A percentile compares a stretch with the other conserved stretches of the same genome.
phyloP scores from a whole-genome alignment of 352 stramenopile species.

The Phytophthora foliorum region DNA sequence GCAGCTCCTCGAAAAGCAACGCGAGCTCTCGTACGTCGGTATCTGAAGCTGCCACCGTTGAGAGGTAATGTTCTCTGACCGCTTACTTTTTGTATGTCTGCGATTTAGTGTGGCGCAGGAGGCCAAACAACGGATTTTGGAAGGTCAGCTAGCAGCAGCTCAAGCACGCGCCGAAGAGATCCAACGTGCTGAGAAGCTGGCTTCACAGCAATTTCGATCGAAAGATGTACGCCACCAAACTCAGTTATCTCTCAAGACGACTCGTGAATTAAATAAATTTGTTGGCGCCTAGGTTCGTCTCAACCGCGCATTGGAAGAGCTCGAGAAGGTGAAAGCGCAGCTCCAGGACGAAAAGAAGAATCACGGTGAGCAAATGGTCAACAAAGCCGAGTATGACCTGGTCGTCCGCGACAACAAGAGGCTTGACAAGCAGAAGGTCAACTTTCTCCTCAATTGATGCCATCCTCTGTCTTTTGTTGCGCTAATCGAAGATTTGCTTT shows the following conservation, averaged over 20 bases:
- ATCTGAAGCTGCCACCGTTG: background rate
- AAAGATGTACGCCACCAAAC: constrained; percentile 58
- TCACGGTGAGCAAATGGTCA: constrained; percentile 57
- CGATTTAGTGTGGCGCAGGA: constrained; percentile 66
- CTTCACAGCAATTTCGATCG: constrained; percentile 74
- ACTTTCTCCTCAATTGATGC: background rate
- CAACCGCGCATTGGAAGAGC: constrained; percentile 79
- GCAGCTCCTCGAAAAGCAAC: constrained; percentile 80
- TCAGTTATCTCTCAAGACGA: background rate
- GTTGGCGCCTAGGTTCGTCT: constrained; percentile 60
- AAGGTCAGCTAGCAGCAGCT: constrained; percentile 65
- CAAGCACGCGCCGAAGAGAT: constrained; percentile 62
- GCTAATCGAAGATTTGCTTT: constrained; percentile 7
- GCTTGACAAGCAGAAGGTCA: constrained; percentile 87
- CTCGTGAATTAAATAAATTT: background rate
- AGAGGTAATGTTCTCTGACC: background rate
- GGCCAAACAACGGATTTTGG: constrained; percentile 75
- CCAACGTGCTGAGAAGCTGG: constrained; percentile 68
- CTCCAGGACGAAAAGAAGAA: constrained; percentile 65
- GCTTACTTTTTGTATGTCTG: background rate
- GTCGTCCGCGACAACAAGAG: constrained; percentile 76
- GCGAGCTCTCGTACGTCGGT: constrained; percentile 66
- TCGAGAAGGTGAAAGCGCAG: constrained; percentile 77
- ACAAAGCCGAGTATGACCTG: constrained; percentile 67
- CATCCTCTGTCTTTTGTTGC: background rate